Conservation (phyloP, 2,329 filamentous ascomycete species). For the Berkeleyomyces rouxiae region DNA sequence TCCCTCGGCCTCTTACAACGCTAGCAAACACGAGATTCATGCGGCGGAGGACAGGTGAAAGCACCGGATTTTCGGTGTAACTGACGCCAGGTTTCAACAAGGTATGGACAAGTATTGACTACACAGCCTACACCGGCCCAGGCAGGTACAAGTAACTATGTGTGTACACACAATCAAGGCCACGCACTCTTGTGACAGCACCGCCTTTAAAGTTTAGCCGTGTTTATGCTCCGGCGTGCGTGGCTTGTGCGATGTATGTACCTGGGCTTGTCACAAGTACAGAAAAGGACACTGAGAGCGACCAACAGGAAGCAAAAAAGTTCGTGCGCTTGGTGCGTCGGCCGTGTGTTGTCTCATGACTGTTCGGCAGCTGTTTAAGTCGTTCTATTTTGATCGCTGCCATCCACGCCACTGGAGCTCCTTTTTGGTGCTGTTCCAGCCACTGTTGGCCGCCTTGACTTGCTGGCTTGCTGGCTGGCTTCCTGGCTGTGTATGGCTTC, state of each 20-base stretch:
- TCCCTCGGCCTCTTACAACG: background rate
- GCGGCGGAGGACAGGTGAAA: background rate
- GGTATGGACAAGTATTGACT: too few species aligned
- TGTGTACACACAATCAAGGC: too few species aligned
- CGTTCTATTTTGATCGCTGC: slow-evolving; percentile 11
- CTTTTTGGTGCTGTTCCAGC: background rate
- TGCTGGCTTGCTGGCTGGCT: background rate
- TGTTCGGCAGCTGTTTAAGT: background rate
- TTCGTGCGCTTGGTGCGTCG: background rate
- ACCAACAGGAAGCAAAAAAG: background rate
- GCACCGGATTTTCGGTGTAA: background rate
- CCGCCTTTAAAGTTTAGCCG: background rate
- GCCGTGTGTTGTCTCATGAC: background rate
- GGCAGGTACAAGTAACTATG: too few species aligned
- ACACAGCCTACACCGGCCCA: too few species aligned
- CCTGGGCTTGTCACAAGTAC: background rate
- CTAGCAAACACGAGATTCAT: background rate
- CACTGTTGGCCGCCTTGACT: background rate
- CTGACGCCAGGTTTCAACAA: too few species aligned
- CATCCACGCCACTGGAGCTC: slow-evolving; percentile 5
- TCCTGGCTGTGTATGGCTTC: too few species aligned
- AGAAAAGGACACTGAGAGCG: background rate
- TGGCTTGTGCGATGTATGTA: background rate
- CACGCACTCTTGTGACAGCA: background rate
- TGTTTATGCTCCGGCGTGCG: background rate